Base-by-base conservation (phyloP, 1,284 basidiomycete species). In the Apiotrichum sp. region DNA sequence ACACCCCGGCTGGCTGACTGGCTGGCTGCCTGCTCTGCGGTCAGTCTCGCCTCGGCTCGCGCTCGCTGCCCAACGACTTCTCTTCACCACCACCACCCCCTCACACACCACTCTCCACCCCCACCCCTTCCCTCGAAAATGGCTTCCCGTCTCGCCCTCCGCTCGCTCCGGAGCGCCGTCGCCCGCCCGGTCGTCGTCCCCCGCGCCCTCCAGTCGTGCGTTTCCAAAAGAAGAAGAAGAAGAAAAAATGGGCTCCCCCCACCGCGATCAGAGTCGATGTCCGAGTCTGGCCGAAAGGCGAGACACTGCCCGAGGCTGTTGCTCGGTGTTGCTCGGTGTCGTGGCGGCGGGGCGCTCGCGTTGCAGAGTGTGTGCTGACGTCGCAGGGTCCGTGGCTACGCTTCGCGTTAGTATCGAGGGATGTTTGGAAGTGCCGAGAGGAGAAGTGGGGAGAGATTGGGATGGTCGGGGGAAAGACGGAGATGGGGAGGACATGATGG, bases 131-230 rank as follows among this genome's bases (percentile, higher is more conserved):
- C 50, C 61, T 50, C 34, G 55, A 70, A 64, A 64, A 78, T 77
- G 77, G 72, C 76, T 52, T 75, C 75, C 59, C 69, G 77, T 59
- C 62, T 78, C 64, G 76, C 75, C 53, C 63, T 72, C 62, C 72
- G 70, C 65, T 69, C 71, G 57, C 70, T 78, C 58, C 62, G 77
- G 61, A 61, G 68, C 62, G 65, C 71, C 48, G 61, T 65, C 47
- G 63, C 70, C 61, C 65, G 69, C 44, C 67, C 62, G 56, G 58
- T 62, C 53, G 67, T 69, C 50, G 63, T 70, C 55, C 70, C 73
- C 64, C 66, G 74, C 61, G 66, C 62, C 53, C 46, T 69, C 65
- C 36, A 65, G 62, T 59, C 63, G 68, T 69, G 56, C 61, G 67
- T 61, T 34, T 45, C 32, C 38, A 35, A 8, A 9, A 7, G 29